phyloP scores from a whole-genome alignment of 1,284 basidiomycete species.

The Violaceomyces palustris region DNA sequence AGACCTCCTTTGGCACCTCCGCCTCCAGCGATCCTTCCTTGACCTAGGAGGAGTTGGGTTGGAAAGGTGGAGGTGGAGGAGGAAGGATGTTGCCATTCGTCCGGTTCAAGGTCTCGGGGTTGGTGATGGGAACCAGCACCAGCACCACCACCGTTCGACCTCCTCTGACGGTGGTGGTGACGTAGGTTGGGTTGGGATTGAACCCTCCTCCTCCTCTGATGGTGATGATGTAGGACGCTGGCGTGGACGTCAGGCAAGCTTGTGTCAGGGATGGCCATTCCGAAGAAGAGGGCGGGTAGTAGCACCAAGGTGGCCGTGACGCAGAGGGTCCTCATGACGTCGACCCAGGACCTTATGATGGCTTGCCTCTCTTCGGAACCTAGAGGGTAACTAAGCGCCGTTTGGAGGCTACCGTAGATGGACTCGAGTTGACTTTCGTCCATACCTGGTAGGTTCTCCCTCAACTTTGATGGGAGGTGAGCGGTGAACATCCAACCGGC shows the following conservation, averaged over 20 bases:
- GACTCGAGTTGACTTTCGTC: slow-evolving; percentile 30
- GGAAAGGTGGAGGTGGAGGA: no score
- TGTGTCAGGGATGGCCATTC: slow-evolving; percentile 38
- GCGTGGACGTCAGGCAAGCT: slow-evolving; percentile 28
- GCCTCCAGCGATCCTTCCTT: no score
- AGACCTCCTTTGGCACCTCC: no score
- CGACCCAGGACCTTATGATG: slow-evolving; percentile 50
- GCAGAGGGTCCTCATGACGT: slow-evolving; percentile 46
- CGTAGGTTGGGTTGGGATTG: no score
- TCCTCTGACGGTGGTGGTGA: no score
- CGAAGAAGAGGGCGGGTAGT: slow-evolving; percentile 40
- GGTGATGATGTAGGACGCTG: no score
- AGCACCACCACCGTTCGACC: no score
- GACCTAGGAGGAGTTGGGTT: no score
- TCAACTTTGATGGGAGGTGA: slow-evolving; percentile 62
- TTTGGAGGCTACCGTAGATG: slow-evolving; percentile 47
- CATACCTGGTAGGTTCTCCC: slow-evolving; percentile 56
- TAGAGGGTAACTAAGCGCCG: slow-evolving; percentile 48
- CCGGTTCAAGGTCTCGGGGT: no score
- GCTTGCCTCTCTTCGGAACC: slow-evolving; percentile 41
- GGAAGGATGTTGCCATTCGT: no score
- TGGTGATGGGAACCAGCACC: no score
- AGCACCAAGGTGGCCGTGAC: slow-evolving; percentile 38
- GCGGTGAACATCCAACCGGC: slow-evolving; percentile 61
- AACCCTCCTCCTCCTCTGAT: no score